These are phyloP conservation scores for Candida sojae DNA, from an alignment of 1,139 yeast species.

Conservation along the genomic window DNA sequence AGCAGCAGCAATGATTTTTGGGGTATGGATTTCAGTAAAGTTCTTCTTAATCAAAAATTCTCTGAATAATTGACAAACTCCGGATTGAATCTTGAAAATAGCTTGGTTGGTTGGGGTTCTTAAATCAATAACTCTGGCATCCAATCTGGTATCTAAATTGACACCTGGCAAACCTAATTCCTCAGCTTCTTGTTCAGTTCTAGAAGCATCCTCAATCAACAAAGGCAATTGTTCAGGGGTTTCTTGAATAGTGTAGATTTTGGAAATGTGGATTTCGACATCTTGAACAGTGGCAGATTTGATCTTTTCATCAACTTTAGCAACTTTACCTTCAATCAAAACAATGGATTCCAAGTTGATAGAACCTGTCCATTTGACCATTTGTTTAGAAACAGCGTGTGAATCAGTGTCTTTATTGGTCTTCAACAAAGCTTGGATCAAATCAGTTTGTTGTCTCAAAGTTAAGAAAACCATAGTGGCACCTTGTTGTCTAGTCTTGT, in stretches of 20 bases:
- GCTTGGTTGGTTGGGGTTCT: constrained; percentile 98
- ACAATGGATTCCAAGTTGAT: constrained; percentile 90
- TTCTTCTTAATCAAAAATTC: constrained; percentile 72
- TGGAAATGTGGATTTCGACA: constrained; percentile 76
- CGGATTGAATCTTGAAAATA: constrained; percentile 90
- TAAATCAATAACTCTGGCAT: constrained; percentile 91
- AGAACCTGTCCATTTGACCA: constrained; percentile 94
- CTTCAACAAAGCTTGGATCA: constrained; percentile 83
- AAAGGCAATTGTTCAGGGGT: constrained; percentile 94
- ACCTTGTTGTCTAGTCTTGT: constrained; percentile 92
- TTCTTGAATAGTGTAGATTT: constrained; percentile 76
- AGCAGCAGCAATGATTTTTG: constrained; percentile 92
- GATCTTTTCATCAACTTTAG: constrained; percentile 82
- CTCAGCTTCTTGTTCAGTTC: constrained; percentile 95
- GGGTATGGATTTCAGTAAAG: constrained; percentile 92
- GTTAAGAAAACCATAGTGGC: constrained; percentile 91
- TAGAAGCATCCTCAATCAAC: constrained; percentile 91
- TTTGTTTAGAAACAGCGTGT: constrained; percentile 78
- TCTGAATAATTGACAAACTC: constrained; percentile 84
- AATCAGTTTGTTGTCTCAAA: constrained; percentile 83
- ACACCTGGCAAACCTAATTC: constrained; percentile 90
- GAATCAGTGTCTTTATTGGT: constrained; percentile 57
- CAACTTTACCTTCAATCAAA: constrained; percentile 81
- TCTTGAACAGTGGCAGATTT: constrained; percentile 92
- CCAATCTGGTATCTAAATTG: constrained; percentile 93